A percentile compares a stretch with the other conserved stretches of the same genome.
These are phyloP conservation scores for Neophaeococcomyces aloes DNA, from an alignment of 2,329 filamentous ascomycete genomes.

Conservation along the genomic window DNA sequence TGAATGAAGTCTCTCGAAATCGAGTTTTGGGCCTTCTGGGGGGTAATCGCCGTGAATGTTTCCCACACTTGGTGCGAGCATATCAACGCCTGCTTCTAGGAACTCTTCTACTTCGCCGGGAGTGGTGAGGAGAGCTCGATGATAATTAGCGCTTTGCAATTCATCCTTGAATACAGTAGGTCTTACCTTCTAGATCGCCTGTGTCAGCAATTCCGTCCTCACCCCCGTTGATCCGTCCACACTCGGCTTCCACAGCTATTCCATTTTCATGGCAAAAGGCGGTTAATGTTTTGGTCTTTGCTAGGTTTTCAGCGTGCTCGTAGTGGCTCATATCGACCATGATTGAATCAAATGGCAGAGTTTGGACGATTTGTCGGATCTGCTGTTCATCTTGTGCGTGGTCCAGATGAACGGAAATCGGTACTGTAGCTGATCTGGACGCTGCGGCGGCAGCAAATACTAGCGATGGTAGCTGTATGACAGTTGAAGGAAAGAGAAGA, in stretches of 20 bases:
- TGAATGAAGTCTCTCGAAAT: slow-evolving; percentile 14
- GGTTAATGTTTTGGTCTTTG: slow-evolving; percentile 22
- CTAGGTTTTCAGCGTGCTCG: slow-evolving; percentile 25
- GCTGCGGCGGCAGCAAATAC: slow-evolving; percentile 8
- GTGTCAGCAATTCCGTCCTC: slow-evolving; percentile 26
- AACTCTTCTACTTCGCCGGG: slow-evolving; percentile 50
- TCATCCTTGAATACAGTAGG: slow-evolving; percentile 6
- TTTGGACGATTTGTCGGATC: slow-evolving; percentile 20
- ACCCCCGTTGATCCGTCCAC: slow-evolving; percentile 26
- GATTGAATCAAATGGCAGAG: slow-evolving; percentile 24
- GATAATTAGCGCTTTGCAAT: slow-evolving; percentile 15
- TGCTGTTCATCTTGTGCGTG: slow-evolving; percentile 22
- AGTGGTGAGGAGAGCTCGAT: slow-evolving; percentile 46
- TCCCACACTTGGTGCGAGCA: slow-evolving; percentile 25
- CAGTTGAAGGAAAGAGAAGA: slow-evolving; percentile 4
- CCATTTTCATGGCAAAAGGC: slow-evolving; percentile 23
- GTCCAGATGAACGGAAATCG: slow-evolving; percentile 21
- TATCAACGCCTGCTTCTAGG: slow-evolving; percentile 24
- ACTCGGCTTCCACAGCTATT: slow-evolving; percentile 26
- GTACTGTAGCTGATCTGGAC: not conserved
- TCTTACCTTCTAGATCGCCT: slow-evolving; percentile 22
- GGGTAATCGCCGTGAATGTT: slow-evolving; percentile 28
- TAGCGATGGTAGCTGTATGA: not conserved
- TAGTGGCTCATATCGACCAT: slow-evolving; percentile 29
- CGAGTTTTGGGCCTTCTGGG: slow-evolving; percentile 19